Percentiles rank a stretch among this genome's conserved stretches.
phyloP scores from a whole-genome alignment of 208 protist species.

The Leishmania martiniquensis region DNA sequence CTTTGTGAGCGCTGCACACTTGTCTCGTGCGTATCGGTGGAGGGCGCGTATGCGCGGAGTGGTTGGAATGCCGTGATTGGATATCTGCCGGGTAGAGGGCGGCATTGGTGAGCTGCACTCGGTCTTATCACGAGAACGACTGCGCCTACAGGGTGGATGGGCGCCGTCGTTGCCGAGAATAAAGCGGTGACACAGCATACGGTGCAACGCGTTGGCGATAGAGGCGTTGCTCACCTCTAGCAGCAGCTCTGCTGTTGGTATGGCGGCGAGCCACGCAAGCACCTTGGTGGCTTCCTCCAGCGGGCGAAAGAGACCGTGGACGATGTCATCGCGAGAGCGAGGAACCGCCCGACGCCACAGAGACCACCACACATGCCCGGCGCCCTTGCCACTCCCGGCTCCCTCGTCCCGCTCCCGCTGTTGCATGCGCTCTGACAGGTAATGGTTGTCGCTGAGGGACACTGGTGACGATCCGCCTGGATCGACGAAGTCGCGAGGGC shows the following conservation, averaged over 20 bases:
- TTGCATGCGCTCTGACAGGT: constrained; percentile 81
- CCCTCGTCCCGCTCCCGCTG: not conserved
- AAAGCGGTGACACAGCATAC: constrained; percentile 63
- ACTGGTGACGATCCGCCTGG: not conserved
- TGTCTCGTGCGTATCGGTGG: constrained; percentile 36
- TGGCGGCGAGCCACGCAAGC: constrained; percentile 58
- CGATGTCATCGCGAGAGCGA: constrained; percentile 53
- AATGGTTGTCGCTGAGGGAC: constrained; percentile 42
- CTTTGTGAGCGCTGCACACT: constrained; percentile 40
- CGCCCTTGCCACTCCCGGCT: constrained; percentile 5
- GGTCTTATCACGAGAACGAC: not conserved
- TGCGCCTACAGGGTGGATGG: not conserved
- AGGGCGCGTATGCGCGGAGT: constrained; percentile 31
- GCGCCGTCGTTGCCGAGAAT: constrained; percentile 33
- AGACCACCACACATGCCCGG: constrained; percentile 67
- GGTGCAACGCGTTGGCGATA: constrained; percentile 64
- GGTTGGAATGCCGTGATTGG: not conserved
- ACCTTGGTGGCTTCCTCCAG: constrained; percentile 47
- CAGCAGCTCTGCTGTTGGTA: constrained; percentile 39
- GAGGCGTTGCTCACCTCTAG: constrained; percentile 61
- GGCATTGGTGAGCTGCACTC: not conserved
- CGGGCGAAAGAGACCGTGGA: constrained; percentile 44
- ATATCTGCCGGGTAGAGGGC: not conserved
- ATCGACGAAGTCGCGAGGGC: constrained; percentile 74
- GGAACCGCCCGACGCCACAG: constrained; percentile 68